Conservation (phyloP, 257 asterid species). For the Echium plantagineum region DNA sequence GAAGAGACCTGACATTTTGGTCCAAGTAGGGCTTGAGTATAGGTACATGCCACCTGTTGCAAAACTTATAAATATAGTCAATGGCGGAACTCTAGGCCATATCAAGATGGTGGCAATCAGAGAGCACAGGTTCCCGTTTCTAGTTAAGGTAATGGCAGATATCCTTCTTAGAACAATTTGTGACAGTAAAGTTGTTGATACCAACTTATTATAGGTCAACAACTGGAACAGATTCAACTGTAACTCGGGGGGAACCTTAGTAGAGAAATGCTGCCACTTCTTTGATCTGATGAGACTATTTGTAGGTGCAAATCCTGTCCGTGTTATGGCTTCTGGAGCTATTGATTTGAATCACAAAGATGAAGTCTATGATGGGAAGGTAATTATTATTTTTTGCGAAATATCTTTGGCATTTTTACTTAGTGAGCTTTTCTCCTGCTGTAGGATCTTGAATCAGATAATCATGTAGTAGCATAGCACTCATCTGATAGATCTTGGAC, state of each 20-base stretch:
- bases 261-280: constrained; percentile 97
- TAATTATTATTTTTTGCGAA: constrained; percentile 15
- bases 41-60: constrained; percentile 97
- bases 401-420: not conserved
- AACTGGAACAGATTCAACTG: constrained; percentile 94
- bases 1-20: constrained; percentile 53
- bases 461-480: not conserved
- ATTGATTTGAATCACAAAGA: constrained; percentile 86
- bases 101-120: constrained; percentile 87
- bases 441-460: not conserved
- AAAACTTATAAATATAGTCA: constrained; percentile 66
- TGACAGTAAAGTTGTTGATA: constrained; percentile 10
- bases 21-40: constrained; percentile 92
- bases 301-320: constrained; percentile 66
- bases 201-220: constrained; percentile 45
- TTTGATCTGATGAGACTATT: constrained; percentile 93
- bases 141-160: constrained; percentile 62
- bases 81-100: constrained; percentile 54
- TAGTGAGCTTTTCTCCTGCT: not conserved
- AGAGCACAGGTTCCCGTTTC: constrained; percentile 92
- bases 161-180: constrained; percentile 6
- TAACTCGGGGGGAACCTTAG: constrained; percentile 86
- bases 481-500: no score
- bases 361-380: constrained; percentile 77
- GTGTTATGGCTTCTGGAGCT: constrained; percentile 94